Base-by-base conservation (phyloP, 441 rosid species). In the Jatropha podagrica region DNA sequence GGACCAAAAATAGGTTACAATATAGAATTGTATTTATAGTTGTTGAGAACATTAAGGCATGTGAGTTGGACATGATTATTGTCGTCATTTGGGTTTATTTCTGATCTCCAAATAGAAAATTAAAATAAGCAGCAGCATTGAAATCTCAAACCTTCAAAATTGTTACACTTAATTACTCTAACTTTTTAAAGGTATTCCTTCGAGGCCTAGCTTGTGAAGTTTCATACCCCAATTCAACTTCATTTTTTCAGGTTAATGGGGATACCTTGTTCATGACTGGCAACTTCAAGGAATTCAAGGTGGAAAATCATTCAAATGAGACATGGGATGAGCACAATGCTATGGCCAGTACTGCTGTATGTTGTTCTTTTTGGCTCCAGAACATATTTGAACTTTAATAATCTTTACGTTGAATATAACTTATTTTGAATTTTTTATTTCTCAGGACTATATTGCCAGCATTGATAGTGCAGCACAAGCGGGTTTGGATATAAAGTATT, bases 361-460 rank as follows among this genome's bases (percentile, higher is more conserved):
- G 90, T 79, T 49, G 68, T 69, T 70, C 52, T 42, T 59, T 76
- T 73, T 44, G 64, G 60, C 17, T 74, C 41, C 55, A 56, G 60
- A 72, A 23, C 64, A 52, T 48, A 64, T 76, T 74, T 46, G 37
- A 65, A 60, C 23, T 69, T 68, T 71, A 69, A 61, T 65, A 73
- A 0, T 61, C 51, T 56, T 51, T 38, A 18, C 20, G 51, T 70
- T 65, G 1, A 15, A 20, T 65, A 48, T 51, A 77, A 63, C 79
- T 80, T 48, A 79, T 23, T 40, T 68, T 64, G 37, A 65, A 17
- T 71, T 73, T 23, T 77, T 42, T 74, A 7, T 80, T 78, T 17
- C n/a, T 68, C 91, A 94, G 97, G 99, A 92, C 84, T 96, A 86
- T 79, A 86, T 96, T 79, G 95, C 98, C n/a, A 88, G 92, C 86